These are phyloP conservation scores for Cutaneotrichosporon cyanovorans DNA, from an alignment of 1,284 basidiomycete genomes.

Conservation along the genomic window DNA sequence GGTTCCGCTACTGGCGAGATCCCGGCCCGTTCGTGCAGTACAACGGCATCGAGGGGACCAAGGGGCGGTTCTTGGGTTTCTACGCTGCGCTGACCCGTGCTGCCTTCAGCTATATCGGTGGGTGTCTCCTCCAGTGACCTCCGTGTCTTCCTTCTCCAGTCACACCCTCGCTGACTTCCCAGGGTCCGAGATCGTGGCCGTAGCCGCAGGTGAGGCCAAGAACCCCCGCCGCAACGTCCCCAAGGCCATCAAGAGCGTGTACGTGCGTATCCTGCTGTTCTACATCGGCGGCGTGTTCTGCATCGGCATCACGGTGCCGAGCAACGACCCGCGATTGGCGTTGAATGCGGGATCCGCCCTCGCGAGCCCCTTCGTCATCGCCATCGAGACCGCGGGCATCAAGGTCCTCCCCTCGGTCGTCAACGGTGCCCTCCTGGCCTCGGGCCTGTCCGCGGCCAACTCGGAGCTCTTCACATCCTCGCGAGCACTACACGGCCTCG, in stretches of 20 bases:
- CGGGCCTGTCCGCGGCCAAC: constrained; percentile 40
- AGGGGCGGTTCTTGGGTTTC: constrained; percentile 24
- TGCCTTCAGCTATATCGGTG: constrained; percentile 20
- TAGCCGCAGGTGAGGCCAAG: constrained; percentile 33
- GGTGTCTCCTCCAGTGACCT: too few species aligned
- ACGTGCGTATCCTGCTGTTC: constrained; percentile 62
- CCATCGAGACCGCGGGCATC: constrained; percentile 40
- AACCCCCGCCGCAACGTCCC: constrained; percentile 65
- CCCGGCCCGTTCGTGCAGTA: constrained; percentile 46
- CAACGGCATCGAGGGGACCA: constrained; percentile 43
- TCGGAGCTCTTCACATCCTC: constrained; percentile 29
- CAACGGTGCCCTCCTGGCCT: constrained; percentile 36
- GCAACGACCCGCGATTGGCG: constrained; percentile 14
- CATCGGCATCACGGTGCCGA: constrained; percentile 16
- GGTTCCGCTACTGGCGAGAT: constrained; percentile 48
- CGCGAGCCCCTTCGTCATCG: constrained; percentile 31
- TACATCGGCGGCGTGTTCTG: constrained; percentile 34
- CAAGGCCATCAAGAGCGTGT: constrained; percentile 66
- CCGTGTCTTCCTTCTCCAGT: too few species aligned
- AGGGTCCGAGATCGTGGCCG: constrained; percentile 34
- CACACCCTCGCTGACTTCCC: too few species aligned
- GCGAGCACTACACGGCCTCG: constrained; percentile 27
- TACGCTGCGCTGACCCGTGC: constrained; percentile 11
- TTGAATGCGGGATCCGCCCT: constrained; percentile 14
- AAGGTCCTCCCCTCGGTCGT: constrained; percentile 38